Percentiles rank a stretch among this genome's conserved stretches.
Conservation (phyloP, 768 basidiomycete genomes). For the Cytidiella melzeri region DNA sequence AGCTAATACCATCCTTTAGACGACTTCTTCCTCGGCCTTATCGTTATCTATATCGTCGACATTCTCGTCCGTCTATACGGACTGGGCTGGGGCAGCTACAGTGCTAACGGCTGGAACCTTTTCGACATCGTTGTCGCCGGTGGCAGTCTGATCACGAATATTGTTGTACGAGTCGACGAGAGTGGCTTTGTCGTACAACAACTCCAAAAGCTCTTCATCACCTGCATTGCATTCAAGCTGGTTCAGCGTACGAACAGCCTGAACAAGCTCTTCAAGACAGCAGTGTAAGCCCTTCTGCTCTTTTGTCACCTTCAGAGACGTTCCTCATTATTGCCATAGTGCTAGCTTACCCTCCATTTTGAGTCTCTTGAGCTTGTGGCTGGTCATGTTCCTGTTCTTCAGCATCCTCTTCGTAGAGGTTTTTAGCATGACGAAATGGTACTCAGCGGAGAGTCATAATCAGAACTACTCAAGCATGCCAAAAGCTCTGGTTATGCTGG, state of each 20-base stretch:
- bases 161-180: constrained; percentile 55
- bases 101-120: constrained; percentile 90
- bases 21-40: constrained; percentile 68
- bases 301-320: background rate
- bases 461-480: constrained; percentile 79
- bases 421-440: constrained; percentile 88
- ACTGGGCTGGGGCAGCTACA: constrained; percentile 78
- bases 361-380: constrained; percentile 82
- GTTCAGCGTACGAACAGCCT: constrained; percentile 82
- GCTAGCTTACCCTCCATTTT: constrained; percentile 83
- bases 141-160: constrained; percentile 80
- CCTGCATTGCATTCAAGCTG: constrained; percentile 90
- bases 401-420: constrained; percentile 85
- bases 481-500: constrained; percentile 79
- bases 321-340: constrained; percentile 31
- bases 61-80: constrained; percentile 74
- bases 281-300: constrained; percentile 54
- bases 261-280: constrained; percentile 96
- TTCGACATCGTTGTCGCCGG: constrained; percentile 79
- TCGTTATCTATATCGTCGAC: constrained; percentile 70
- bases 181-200: constrained; percentile 52
- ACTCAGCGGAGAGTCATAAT: constrained; percentile 55
- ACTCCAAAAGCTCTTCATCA: constrained; percentile 86
- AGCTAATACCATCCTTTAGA: constrained; percentile 37
- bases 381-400: constrained; percentile 87